Base-by-base conservation (phyloP, 768 basidiomycete species). In the Amanita subjunquillea region DNA sequence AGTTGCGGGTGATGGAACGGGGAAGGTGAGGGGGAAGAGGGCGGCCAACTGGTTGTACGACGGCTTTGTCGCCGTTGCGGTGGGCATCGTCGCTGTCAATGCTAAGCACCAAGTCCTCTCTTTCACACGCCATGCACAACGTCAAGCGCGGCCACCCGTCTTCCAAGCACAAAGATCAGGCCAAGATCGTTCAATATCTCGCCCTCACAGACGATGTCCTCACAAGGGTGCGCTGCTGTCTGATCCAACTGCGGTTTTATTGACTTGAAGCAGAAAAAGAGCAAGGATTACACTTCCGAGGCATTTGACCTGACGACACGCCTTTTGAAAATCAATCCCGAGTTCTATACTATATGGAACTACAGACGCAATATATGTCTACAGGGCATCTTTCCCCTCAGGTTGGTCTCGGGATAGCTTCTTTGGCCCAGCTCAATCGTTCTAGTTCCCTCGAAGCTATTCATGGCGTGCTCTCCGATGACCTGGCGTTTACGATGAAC, bases 331-430 rank as follows among this genome's bases (percentile, higher is more conserved):
- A 59, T 87, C 39, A 98, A 97, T 62, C 93, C 95, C 2, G 96
- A 99, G 67, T 92, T 92, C 63, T 96, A 96, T 66, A 94, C 95
- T 1, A 72, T 89, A 36, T 98, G 96, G 96, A 95, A 96, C 67
- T 94, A 92, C 67, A 77, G 96, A 43, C 75, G 95, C 30, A 75
- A 79, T 50, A 92, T 96, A 55, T 67, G 95, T 17, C 63, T 83
- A 38, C 70, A 80, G 22, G 86, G 86, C 2, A 65, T 89, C 42
- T 92, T 95, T 57, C 76, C 77, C 8, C 62, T 66, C 10, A 79
- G 79, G 91, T 91, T 54, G 38, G 50, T 51, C 34, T 27, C 12
- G 6, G 25, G 23, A 29, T 30, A 10, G 42, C 9, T 13, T 6
- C 44, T 20, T 36, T 45, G 43, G 12, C 9, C 15, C 17, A 4